phyloP scores from a whole-genome alignment of 2,329 filamentous ascomycete species.

The Diaporthe batatas region DNA sequence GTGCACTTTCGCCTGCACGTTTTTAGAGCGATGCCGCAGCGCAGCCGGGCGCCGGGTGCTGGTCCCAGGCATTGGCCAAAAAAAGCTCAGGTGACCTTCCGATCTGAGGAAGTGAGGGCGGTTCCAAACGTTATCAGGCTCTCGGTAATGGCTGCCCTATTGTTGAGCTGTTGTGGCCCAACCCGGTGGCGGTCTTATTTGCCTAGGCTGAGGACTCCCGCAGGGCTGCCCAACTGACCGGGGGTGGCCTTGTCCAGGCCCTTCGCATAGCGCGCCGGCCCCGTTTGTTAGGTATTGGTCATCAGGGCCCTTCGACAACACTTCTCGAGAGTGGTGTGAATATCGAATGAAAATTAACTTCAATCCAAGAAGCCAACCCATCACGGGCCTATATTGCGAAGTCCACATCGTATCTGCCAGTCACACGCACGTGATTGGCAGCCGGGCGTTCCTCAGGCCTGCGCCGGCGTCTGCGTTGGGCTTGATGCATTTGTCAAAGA shows the following conservation, averaged over 20 bases:
- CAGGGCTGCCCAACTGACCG: slow-evolving; percentile 37
- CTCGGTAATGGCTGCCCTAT: slow-evolving; percentile 33
- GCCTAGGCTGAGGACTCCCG: slow-evolving; percentile 9
- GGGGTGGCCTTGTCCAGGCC: slow-evolving; percentile 25
- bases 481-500: neutral
- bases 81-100: slow-evolving; percentile 22
- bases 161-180: slow-evolving; percentile 29
- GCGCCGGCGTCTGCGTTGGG: neutral
- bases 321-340: slow-evolving; percentile 6
- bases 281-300: slow-evolving; percentile 24
- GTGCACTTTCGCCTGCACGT: slow-evolving; percentile 13
- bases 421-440: neutral
- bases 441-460: neutral
- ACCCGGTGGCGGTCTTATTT: slow-evolving; percentile 16
- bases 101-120: neutral
- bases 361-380: neutral
- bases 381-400: neutral
- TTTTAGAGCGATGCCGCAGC: neutral
- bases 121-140: slow-evolving; percentile 14
- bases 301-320: neutral
- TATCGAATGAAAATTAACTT: neutral
- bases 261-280: neutral
- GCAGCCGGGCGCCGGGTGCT: slow-evolving; percentile 22
- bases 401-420: neutral
- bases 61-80: slow-evolving; percentile 8